These are phyloP conservation scores for Ramichloridium luteum DNA, from an alignment of 2,329 filamentous ascomycete genomes.

Conservation along the genomic window DNA sequence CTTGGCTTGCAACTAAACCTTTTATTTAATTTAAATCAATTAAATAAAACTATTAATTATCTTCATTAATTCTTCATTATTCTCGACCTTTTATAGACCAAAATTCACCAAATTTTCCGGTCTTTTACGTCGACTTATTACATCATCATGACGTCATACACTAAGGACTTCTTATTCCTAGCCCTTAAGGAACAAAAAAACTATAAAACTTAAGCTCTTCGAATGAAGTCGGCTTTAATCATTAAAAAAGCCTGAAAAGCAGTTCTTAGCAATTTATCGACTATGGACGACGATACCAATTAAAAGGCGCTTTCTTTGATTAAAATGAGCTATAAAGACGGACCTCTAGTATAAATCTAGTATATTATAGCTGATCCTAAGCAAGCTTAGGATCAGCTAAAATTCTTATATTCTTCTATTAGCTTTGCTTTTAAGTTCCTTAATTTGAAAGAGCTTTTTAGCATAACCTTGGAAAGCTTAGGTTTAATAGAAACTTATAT, in stretches of 20 bases:
- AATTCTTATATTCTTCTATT: too few species aligned
- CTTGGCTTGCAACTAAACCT: neutral
- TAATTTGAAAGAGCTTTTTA: too few species aligned
- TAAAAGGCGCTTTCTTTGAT: neutral
- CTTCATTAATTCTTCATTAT: neutral
- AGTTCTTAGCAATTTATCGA: neutral
- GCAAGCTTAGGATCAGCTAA: too few species aligned
- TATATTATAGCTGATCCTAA: slow-evolving; percentile 1
- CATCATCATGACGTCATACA: too few species aligned
- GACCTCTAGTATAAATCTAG: neutral
- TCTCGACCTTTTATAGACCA: neutral
- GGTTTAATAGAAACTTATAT: too few species aligned
- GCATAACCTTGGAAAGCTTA: too few species aligned
- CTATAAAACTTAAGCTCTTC: too few species aligned
- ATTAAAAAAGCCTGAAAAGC: neutral
- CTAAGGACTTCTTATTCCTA: too few species aligned
- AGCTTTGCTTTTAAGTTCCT: too few species aligned
- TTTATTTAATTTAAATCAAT: neutral
- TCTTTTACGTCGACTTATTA: too few species aligned
- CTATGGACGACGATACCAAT: neutral
- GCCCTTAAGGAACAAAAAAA: slow-evolving; percentile 1
- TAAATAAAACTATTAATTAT: neutral
- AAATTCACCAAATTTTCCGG: slow-evolving; percentile 1
- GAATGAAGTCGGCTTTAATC: too few species aligned
- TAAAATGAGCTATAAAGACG: neutral